Evolutionary conservation across 2,329 filamentous ascomycete genomes (phyloP).

Genomic region (Conoideocrella luteorostrata): DNA sequence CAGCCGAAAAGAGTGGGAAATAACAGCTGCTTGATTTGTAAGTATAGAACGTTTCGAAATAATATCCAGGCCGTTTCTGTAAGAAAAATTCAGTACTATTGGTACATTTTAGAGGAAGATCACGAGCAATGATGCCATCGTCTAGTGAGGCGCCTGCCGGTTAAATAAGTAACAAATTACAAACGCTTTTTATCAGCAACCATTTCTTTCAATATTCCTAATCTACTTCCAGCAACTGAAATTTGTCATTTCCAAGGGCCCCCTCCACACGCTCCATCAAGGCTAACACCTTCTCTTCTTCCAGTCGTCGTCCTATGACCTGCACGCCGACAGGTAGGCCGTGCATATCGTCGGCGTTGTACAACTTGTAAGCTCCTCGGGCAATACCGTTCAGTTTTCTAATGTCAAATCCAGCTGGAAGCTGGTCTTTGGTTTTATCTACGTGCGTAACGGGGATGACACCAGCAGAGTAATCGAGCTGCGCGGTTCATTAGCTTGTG

Average conservation of each 20-base stretch:
- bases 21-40: no score
- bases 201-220: slow-evolving; percentile 16
- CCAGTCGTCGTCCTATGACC: slow-evolving; percentile 69
- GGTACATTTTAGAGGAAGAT: no score
- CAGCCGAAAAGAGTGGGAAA: not conserved
- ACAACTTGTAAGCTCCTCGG: slow-evolving; percentile 76
- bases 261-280: slow-evolving; percentile 75
- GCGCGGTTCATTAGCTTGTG: not conserved
- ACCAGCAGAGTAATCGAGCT: slow-evolving; percentile 81
- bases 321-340: slow-evolving; percentile 84
- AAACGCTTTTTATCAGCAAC: not conserved
- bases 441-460: slow-evolving; percentile 83
- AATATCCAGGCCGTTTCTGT: no score
- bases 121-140: no score
- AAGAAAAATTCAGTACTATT: no score
- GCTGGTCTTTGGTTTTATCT: slow-evolving; percentile 59
- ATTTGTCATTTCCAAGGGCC: slow-evolving; percentile 56
- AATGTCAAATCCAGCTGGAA: slow-evolving; percentile 55
- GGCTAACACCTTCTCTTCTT: slow-evolving; percentile 82
- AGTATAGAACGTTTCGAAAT: no score
- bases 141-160: no score
- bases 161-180: slow-evolving; percentile 58
- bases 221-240: slow-evolving; percentile 43
- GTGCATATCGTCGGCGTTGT: slow-evolving; percentile 76
- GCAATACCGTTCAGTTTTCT: slow-evolving; percentile 71